Percentiles rank a stretch among this genome's conserved stretches.
These are phyloP conservation scores for Penicillium arizonense DNA, from an alignment of 495 filamentous ascomycete species.

Conservation along the genomic window DNA sequence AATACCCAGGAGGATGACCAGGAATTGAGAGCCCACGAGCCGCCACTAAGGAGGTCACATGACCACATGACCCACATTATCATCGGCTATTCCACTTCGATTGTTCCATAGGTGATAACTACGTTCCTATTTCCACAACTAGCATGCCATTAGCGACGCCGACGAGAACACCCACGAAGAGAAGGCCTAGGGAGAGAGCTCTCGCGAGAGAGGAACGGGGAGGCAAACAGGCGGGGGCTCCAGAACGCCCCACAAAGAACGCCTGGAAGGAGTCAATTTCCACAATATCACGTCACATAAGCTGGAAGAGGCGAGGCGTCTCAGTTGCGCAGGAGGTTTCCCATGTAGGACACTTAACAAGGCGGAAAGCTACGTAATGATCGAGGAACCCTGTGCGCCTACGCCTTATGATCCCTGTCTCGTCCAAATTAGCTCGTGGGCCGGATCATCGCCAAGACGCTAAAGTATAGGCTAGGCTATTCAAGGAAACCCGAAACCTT, in stretches of 20 bases:
- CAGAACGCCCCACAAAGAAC: too few species aligned
- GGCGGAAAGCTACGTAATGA: neutral
- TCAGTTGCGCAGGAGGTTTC: neutral
- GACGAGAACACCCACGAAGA: neutral
- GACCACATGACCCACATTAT: neutral
- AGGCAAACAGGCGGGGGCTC: neutral
- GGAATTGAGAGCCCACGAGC: too few species aligned
- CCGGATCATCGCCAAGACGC: neutral
- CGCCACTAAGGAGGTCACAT: neutral
- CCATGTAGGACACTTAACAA: neutral
- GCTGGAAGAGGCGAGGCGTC: neutral
- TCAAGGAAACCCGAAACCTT: neutral
- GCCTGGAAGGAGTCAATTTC: neutral
- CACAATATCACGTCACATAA: neutral
- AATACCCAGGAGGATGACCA: neutral
- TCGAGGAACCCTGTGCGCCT: neutral
- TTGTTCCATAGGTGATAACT: neutral
- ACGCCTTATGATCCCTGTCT: neutral
- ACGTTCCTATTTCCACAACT: neutral
- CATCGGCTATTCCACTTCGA: neutral
- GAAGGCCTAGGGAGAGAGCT: neutral
- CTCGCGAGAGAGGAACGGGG: neutral
- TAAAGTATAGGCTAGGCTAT: neutral
- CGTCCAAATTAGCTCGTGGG: neutral
- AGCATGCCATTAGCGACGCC: neutral